A percentile compares a stretch with the other conserved stretches of the same genome.
Evolutionary conservation across 2,329 filamentous ascomycete species (phyloP).

Genomic region (Aspergillus sp.): DNA sequence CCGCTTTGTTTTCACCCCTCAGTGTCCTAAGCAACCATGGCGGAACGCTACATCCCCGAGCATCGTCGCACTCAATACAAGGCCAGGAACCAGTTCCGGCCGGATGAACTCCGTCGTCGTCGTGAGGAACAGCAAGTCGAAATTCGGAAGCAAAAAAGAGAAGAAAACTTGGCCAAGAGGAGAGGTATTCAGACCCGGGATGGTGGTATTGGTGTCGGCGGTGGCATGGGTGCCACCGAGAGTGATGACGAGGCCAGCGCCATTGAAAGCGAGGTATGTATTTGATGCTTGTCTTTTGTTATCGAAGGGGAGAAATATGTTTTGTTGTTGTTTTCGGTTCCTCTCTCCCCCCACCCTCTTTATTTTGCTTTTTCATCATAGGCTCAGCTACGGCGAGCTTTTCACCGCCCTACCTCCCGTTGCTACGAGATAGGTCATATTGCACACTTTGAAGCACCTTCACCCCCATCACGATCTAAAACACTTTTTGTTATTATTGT

Average conservation of each 20-base stretch:
- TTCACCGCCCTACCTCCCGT: conserved; percentile 33
- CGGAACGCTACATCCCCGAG: conserved; percentile 98
- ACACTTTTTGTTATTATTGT: background rate
- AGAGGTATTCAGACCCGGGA: conserved; percentile 85
- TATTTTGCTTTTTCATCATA: conserved; percentile 26
- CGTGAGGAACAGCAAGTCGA: conserved; percentile 99
- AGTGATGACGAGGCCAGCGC: conserved; percentile 96
- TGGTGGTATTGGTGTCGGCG: conserved; percentile 53
- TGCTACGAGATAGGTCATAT: background rate
- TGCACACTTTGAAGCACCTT: background rate
- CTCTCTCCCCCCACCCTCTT: conserved; percentile 9
- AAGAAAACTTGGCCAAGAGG: conserved; percentile 98
- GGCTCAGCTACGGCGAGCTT: conserved; percentile 21
- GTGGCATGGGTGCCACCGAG: conserved; percentile 78
- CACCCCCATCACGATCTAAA: background rate
- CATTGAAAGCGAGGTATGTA: conserved; percentile 89
- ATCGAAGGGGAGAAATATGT: background rate
- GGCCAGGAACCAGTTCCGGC: conserved; percentile 98
- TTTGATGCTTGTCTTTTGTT: conserved; percentile 19
- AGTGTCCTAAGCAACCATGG: conserved; percentile 62
- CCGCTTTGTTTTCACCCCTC: conserved; percentile 30
- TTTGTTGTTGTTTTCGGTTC: conserved; percentile 5
- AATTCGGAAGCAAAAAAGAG: conserved; percentile 96
- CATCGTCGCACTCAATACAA: conserved; percentile 99
- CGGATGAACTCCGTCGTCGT: conserved; percentile 94